Base-by-base conservation (phyloP, 2,329 filamentous ascomycete genomes). In the Fusarium illudens region DNA sequence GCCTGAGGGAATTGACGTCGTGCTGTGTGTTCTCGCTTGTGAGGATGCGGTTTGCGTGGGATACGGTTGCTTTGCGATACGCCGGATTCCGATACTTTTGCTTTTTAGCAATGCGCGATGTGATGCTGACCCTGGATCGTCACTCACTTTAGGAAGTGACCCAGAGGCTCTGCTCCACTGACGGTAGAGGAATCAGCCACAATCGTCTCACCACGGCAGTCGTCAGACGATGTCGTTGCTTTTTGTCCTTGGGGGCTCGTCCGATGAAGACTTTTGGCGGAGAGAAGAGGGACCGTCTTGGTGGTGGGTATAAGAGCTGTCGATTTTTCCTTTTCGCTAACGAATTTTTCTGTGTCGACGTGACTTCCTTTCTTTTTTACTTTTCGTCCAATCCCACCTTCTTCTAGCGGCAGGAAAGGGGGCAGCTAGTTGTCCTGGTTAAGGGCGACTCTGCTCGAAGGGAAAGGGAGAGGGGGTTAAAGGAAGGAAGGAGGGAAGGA, bases 61-160 rank as follows among this genome's bases (percentile, higher is more conserved):
- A 55, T 60, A 27, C 51, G 25, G 49, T 60, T 58, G 54, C 50
- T 61, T 64, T 66, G 58, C 64, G 64, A 64, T 52, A 64, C 68
- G 72, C 67, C 67, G 69, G 50, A 53, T 67, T 67, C 64, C 48
- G 62, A 72, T 68, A 57, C 60, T 63, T 74, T 70, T 74, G 58
- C 54, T 72, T 69, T 74, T 74, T 74, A 70, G 70, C 64, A 64
- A 65, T 57, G 65, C 65, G 67, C 64, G 56, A 73, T 66, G 71
- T 71, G 53, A 67, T 68, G 56, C 57, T 73, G 48, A 54, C 54
- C 71, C 62, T 70, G 42, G 57, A 52, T 63, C 51, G 58, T 62
- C 56, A 71, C 71, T 73, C 67, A 73, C 71, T 72, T 60, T 60
- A 17, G 56, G 58, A 70, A 51, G 53, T 62, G 68, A 53, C 42